phyloP scores from a whole-genome alignment of 768 basidiomycete species.

The Mycena polygramma region DNA sequence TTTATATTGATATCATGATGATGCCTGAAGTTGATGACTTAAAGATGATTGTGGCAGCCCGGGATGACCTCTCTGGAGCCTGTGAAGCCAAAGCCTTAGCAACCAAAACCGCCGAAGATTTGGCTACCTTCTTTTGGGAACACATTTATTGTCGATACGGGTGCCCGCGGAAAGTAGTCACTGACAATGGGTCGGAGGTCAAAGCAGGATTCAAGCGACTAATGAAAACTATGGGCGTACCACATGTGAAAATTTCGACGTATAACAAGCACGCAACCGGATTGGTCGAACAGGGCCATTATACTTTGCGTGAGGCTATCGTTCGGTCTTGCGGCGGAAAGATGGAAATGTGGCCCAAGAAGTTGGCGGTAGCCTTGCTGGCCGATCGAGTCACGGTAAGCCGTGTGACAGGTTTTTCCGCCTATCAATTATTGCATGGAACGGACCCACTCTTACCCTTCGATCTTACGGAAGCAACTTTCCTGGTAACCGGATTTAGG shows the following conservation, averaged over 20 bases:
- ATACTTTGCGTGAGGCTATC: slow-evolving; percentile 47
- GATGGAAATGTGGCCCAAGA: slow-evolving; percentile 37
- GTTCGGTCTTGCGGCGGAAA: slow-evolving; percentile 43
- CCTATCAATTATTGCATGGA: slow-evolving; percentile 30
- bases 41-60: slow-evolving; percentile 8
- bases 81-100: slow-evolving; percentile 46
- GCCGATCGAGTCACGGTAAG: slow-evolving; percentile 41
- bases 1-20: slow-evolving; percentile 45
- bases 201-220: slow-evolving; percentile 38
- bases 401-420: slow-evolving; percentile 39
- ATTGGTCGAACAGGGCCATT: slow-evolving; percentile 52
- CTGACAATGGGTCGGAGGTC: slow-evolving; percentile 42
- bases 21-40: slow-evolving; percentile 42
- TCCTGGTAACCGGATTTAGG: not conserved
- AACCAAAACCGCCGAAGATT: slow-evolving; percentile 21
- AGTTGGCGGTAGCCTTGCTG: slow-evolving; percentile 38
- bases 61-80: slow-evolving; percentile 47
- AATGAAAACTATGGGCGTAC: slow-evolving; percentile 29
- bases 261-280: slow-evolving; percentile 51
- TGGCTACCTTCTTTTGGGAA: slow-evolving; percentile 48
- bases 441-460: slow-evolving; percentile 9
- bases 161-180: slow-evolving; percentile 40
- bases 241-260: slow-evolving; percentile 47
- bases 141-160: slow-evolving; percentile 51
- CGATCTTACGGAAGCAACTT: slow-evolving; percentile 6